Evolutionary conservation across 345 rosid species (phyloP).

Genomic region (Melaleuca quinquenervia): DNA sequence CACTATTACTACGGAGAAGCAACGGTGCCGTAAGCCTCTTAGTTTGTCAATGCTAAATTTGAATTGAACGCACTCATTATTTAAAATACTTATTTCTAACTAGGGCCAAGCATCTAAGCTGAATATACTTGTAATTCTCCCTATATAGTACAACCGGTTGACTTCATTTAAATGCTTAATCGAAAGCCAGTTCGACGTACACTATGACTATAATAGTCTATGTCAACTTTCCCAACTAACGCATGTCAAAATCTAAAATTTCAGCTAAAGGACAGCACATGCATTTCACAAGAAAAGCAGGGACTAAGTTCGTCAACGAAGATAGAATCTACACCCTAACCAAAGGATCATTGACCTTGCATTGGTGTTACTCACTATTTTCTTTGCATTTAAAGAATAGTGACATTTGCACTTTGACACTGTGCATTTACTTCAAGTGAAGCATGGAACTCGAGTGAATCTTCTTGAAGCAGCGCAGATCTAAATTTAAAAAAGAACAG

Average conservation of each 20-base stretch:
- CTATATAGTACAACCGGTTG: background rate
- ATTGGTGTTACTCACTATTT: background rate
- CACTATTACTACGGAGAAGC: background rate
- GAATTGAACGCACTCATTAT: too few species aligned
- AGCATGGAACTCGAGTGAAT: background rate
- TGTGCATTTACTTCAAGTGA: background rate
- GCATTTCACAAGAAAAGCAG: background rate
- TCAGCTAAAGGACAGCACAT: background rate
- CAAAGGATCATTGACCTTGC: background rate
- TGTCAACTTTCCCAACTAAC: background rate
- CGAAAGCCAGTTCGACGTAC: background rate
- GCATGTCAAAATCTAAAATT: background rate
- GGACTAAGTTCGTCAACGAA: background rate
- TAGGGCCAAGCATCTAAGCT: background rate
- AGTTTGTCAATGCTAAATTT: background rate
- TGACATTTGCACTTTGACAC: background rate
- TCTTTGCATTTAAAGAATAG: background rate
- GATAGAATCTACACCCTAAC: too few species aligned
- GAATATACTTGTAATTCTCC: background rate
- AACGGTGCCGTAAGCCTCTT: background rate
- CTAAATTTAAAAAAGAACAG: too few species aligned
- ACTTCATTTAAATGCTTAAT: background rate
- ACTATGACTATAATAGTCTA: background rate
- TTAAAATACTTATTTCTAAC: background rate
- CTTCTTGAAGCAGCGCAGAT: too few species aligned